Conservation (phyloP, 805 yeast genomes). For the Tetrapisispora namnaoensis region DNA sequence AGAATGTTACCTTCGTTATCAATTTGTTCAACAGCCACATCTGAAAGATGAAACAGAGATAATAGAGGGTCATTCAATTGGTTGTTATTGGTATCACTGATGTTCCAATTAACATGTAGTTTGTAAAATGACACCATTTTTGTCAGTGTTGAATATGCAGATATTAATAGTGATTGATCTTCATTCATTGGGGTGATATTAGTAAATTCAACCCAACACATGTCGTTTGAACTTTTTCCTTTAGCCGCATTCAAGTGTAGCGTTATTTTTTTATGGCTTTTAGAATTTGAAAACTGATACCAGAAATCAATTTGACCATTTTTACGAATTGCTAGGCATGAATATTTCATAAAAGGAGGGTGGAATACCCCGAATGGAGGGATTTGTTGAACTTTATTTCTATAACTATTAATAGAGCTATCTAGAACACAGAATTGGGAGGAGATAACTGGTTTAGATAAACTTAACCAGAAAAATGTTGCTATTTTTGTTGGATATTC, state of each 20-base stretch:
- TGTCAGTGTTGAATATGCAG: constrained; percentile 21
- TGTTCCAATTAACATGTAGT: constrained; percentile 27
- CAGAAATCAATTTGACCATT: constrained; percentile 31
- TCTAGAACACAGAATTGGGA: constrained; percentile 27
- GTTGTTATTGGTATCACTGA: constrained; percentile 15
- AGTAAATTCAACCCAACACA: constrained; percentile 27
- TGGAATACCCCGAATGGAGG: constrained; percentile 29
- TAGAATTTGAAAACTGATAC: constrained; percentile 32
- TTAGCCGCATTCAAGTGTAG: constrained; percentile 19
- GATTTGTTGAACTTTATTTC: constrained; percentile 27
- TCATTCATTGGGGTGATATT: constrained; percentile 27
- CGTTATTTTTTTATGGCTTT: constrained; percentile 29
- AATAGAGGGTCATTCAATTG: constrained; percentile 26
- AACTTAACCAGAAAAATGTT: constrained; percentile 37
- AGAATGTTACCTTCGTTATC: constrained; percentile 19
- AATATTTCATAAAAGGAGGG: constrained; percentile 31
- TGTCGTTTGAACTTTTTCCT: constrained; percentile 18
- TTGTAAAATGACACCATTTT: constrained; percentile 24
- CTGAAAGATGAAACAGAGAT: constrained; percentile 18
- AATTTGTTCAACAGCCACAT: constrained; percentile 15
- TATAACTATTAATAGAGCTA: constrained; percentile 17
- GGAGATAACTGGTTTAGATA: constrained; percentile 29
- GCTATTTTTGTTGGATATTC: constrained; percentile 26
- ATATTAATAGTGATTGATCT: constrained; percentile 24
- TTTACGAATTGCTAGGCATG: constrained; percentile 27